Conservation (phyloP, 345 rosid genomes). For the Populus pruinosa region DNA sequence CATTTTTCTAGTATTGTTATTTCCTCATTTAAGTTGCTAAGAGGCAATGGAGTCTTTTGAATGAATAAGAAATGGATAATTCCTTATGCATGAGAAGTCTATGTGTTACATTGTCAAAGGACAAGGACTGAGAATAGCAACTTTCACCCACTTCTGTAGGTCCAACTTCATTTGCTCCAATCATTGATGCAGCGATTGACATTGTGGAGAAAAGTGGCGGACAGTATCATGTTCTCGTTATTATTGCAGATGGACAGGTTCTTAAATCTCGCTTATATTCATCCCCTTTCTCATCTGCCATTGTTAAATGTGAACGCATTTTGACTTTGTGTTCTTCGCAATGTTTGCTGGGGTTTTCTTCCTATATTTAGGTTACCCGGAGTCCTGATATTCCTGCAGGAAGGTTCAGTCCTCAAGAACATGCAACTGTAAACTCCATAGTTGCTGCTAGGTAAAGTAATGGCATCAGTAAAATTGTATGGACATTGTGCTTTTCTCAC, state of each 20-base stretch:
- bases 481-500: constrained; percentile 2
- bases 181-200: constrained; percentile 77
- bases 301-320: background rate
- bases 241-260: constrained; percentile 95
- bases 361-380: constrained; percentile 56
- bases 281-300: background rate
- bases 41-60: background rate
- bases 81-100: constrained; percentile 1
- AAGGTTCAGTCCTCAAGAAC: constrained; percentile 76
- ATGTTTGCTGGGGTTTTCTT: background rate
- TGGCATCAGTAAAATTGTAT: background rate
- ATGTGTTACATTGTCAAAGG: background rate
- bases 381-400: constrained; percentile 55
- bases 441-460: constrained; percentile 79
- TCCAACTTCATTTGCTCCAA: constrained; percentile 94
- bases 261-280: background rate
- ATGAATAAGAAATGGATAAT: background rate
- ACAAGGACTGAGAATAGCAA: background rate
- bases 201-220: constrained; percentile 69
- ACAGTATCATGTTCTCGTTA: constrained; percentile 88
- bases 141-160: constrained; percentile 38
- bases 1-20: background rate
- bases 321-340: background rate
- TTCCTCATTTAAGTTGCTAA: background rate
- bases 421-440: constrained; percentile 72